These are phyloP conservation scores for Psilocybe cyanescens DNA, from an alignment of 768 basidiomycete species.

Conservation along the genomic window DNA sequence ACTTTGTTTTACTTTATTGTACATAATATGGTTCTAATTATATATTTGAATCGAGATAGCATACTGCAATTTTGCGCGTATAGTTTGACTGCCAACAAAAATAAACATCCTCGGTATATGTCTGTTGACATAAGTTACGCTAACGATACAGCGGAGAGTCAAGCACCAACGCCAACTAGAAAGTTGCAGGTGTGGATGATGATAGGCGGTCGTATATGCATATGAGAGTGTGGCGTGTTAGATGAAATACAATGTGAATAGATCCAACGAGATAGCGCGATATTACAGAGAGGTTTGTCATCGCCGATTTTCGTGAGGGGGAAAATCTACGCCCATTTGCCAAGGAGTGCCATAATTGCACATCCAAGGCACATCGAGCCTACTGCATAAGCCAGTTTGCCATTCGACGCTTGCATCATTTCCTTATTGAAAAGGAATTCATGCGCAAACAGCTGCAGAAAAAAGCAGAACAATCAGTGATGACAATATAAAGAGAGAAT, in stretches of 20 bases:
- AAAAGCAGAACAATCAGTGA: background rate
- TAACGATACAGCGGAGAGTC: background rate
- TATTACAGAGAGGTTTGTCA: background rate
- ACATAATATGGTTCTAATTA: background rate
- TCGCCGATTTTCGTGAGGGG: background rate
- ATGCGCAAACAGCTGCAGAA: slow-evolving; percentile 80
- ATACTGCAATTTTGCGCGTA: background rate
- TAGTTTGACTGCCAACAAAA: background rate
- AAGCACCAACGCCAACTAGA: background rate
- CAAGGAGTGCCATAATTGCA: slow-evolving; percentile 89
- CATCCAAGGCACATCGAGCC: slow-evolving; percentile 82
- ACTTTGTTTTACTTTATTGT: background rate
- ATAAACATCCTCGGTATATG: background rate
- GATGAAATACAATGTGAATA: background rate
- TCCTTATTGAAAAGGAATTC: slow-evolving; percentile 92
- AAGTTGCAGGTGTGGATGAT: background rate
- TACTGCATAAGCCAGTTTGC: slow-evolving; percentile 72
- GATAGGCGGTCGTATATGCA: background rate
- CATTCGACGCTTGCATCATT: slow-evolving; percentile 73
- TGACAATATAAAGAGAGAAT: background rate
- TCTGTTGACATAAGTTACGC: background rate
- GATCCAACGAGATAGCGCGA: background rate
- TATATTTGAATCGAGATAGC: background rate
- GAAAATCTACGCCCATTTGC: slow-evolving; percentile 75
- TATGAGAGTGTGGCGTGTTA: background rate